Evolutionary conservation across 1,139 yeast genomes (phyloP).

Genomic region (Geotrichum armillariae): DNA sequence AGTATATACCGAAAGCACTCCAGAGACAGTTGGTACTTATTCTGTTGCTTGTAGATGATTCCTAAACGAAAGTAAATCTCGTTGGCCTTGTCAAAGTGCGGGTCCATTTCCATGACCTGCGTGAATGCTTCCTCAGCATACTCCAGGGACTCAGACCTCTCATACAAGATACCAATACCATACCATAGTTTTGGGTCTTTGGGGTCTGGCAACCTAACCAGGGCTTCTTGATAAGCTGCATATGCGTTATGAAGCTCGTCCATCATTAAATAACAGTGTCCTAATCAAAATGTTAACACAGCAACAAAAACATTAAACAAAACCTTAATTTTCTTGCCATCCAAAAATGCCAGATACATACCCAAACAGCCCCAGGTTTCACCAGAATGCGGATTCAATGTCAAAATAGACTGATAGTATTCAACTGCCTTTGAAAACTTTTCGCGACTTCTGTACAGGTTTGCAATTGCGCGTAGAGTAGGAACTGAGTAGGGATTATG

Average conservation of each 20-base stretch:
- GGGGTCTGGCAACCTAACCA: constrained; percentile 86
- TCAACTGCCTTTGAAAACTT: constrained; percentile 93
- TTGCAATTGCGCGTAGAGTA: constrained; percentile 82
- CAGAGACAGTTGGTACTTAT: constrained; percentile 78
- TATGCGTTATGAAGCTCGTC: constrained; percentile 95
- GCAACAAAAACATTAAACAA: background rate
- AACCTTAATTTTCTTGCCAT: background rate
- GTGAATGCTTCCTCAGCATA: constrained; percentile 98
- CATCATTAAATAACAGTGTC: constrained; percentile 95
- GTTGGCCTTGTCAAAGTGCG: constrained; percentile 92
- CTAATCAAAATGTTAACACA: constrained; percentile 36
- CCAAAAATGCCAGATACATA: constrained; percentile 13
- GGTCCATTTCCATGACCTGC: constrained; percentile 91
- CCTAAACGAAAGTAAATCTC: constrained; percentile 96
- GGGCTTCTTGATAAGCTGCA: constrained; percentile 94
- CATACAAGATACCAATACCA: constrained; percentile 95
- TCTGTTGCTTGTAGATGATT: constrained; percentile 95
- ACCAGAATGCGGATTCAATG: constrained; percentile 83
- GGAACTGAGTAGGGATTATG: constrained; percentile 85
- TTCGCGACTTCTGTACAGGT: constrained; percentile 83
- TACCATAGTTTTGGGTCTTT: constrained; percentile 98
- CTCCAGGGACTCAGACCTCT: constrained; percentile 91
- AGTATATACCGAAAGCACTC: constrained; percentile 93
- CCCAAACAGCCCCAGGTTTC: constrained; percentile 91
- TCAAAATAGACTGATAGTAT: constrained; percentile 81